Base-by-base conservation (phyloP, 164 flowering plant genomes). In the Vitis cinerea region DNA sequence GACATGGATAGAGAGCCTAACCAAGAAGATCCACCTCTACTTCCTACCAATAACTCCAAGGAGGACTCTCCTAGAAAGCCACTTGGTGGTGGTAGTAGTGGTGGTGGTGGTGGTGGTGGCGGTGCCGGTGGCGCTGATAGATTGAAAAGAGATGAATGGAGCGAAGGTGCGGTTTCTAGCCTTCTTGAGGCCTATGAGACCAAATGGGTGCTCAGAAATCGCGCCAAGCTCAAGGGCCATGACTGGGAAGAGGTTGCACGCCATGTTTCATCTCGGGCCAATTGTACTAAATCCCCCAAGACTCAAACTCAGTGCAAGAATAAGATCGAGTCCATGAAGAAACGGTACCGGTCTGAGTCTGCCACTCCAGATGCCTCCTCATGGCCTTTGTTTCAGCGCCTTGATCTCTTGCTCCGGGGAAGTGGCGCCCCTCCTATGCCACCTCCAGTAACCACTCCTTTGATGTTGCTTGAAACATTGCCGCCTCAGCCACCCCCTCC, bases 261-360 rank as follows among this genome's bases (percentile, higher is more conserved):
- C 3, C 71, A 77, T 53, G 99, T 94, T 0, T 94, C 99, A 1
- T 67, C 83, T 0, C 80, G 95, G 2, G 80, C 83, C 6, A 75
- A 80, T 55, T 74, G 59, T 14, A 75, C 87, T 49, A 91, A 85
- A 76, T 79, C 95, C 0, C 85, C 92, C 9, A 94, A 94, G 77
- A 94, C 97, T 1, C 97, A 82, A 60, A 92, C 99, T 8, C 99
- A 94, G 81, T 94, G 99, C 78, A 94, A 92, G 88, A 94, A 94
- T 81, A 94, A 94, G 88, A 91, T 92, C 48, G 99, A 94, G 85
- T 94, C 97, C 61, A 92, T 92, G 97, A 94, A 92, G 87, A 92
- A 92, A 71, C 60, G 97, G 74, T 94, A 92, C 64, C 78, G 99
- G 8, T 85, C 92, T 1, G 97, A 92, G 82, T 85, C 97, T 0